A percentile compares a stretch with the other conserved stretches of the same genome.
These are phyloP conservation scores for Suillus clintonianus DNA, from an alignment of 768 basidiomycete species.

Conservation along the genomic window DNA sequence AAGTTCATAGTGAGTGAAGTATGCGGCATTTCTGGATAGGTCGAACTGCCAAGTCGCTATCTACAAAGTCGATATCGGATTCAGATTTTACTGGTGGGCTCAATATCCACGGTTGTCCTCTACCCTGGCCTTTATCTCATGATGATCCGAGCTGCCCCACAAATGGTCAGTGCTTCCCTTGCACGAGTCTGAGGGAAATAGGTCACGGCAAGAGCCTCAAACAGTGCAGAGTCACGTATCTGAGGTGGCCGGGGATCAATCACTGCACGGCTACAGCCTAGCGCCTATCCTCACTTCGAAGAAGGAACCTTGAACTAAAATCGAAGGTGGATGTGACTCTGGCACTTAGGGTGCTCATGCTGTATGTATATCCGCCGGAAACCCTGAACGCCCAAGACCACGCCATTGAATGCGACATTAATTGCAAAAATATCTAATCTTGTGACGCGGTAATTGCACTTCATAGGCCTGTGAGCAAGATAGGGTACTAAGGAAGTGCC, in stretches of 20 bases:
- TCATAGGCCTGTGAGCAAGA: background rate
- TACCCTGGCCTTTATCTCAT: background rate
- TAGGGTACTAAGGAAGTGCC: background rate
- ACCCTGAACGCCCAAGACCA: background rate
- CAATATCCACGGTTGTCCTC: background rate
- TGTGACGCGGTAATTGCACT: background rate
- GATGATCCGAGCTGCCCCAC: background rate
- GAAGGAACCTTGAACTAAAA: background rate
- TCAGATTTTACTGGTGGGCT: background rate
- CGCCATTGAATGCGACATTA: background rate
- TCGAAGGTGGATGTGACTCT: background rate
- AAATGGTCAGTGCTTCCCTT: background rate
- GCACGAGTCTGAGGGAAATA: background rate
- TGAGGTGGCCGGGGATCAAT: background rate
- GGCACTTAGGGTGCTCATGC: background rate
- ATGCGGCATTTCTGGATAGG: background rate
- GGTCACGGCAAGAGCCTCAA: background rate
- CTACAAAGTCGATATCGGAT: background rate
- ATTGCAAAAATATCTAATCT: background rate
- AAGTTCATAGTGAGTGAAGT: background rate
- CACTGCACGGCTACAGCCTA: background rate
- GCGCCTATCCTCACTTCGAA: background rate
- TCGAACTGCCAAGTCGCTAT: background rate
- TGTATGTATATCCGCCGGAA: background rate
- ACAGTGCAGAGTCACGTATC: background rate